phyloP scores from a whole-genome alignment of 2,329 filamentous ascomycete species.

The Gremmenia infestans region DNA sequence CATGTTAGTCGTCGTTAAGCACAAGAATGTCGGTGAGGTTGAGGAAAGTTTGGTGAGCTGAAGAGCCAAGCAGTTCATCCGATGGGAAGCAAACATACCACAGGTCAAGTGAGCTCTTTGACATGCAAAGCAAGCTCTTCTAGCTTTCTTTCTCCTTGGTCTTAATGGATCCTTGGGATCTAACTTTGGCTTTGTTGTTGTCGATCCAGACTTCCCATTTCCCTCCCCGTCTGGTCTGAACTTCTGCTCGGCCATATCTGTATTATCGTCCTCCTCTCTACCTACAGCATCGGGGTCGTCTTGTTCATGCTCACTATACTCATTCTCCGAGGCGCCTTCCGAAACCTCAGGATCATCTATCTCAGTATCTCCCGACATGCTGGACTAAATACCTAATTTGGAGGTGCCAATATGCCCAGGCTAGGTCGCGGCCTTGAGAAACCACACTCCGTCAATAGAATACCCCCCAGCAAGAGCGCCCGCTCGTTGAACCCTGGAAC shows the following conservation, averaged over 20 bases:
- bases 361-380: slow-evolving; percentile 33
- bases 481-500: slow-evolving; percentile 23
- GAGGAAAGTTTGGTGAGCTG: slow-evolving; percentile 10
- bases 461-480: slow-evolving; percentile 19
- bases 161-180: slow-evolving; percentile 86
- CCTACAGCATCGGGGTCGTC: slow-evolving; percentile 27
- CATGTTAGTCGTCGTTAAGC: slow-evolving; percentile 11
- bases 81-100: slow-evolving; percentile 60
- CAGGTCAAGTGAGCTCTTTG: slow-evolving; percentile 96
- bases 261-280: slow-evolving; percentile 31
- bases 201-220: slow-evolving; percentile 34
- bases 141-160: slow-evolving; percentile 90
- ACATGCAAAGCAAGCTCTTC: slow-evolving; percentile 92
- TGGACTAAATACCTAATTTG: slow-evolving; percentile 29
- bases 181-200: slow-evolving; percentile 55
- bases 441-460: slow-evolving; percentile 28
- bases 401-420: slow-evolving; percentile 14
- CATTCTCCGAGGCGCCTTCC: slow-evolving; percentile 33
- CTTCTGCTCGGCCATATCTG: slow-evolving; percentile 31
- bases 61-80: slow-evolving; percentile 8
- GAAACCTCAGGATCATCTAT: slow-evolving; percentile 32
- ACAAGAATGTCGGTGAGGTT: slow-evolving; percentile 2
- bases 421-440: slow-evolving; percentile 25
- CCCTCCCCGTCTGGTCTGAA: slow-evolving; percentile 28
- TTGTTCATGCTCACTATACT: slow-evolving; percentile 32